A percentile compares a stretch with the other conserved stretches of the same genome.
Conservation (phyloP, 306 rosid genomes). For the Prunus persica region Prunus_persica_NCBIv2 NC_034013.1:1160501-1161000, state of each 20-base stretch:
- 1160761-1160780: too few relatives aligned
- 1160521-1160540: neutral
- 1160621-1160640: neutral
- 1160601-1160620: neutral
- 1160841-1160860: too few relatives aligned
- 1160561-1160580: neutral
- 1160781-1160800: too few relatives aligned
- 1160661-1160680: constrained; percentile 2
- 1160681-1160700: neutral
- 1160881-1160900: too few relatives aligned
- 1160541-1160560: neutral
- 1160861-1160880: too few relatives aligned
- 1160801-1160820: too few relatives aligned
- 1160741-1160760: neutral
- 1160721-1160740: neutral
- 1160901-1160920: too few relatives aligned
- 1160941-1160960: too few relatives aligned
- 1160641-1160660: neutral
- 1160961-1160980: too few relatives aligned
- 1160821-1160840: too few relatives aligned
- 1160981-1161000: too few relatives aligned
- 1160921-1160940: too few relatives aligned
- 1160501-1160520: neutral
- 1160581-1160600: neutral
- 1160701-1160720: neutral